These are phyloP conservation scores for Clitocybe nebularis DNA, from an alignment of 1,284 basidiomycete species.

Conservation along the genomic window DNA sequence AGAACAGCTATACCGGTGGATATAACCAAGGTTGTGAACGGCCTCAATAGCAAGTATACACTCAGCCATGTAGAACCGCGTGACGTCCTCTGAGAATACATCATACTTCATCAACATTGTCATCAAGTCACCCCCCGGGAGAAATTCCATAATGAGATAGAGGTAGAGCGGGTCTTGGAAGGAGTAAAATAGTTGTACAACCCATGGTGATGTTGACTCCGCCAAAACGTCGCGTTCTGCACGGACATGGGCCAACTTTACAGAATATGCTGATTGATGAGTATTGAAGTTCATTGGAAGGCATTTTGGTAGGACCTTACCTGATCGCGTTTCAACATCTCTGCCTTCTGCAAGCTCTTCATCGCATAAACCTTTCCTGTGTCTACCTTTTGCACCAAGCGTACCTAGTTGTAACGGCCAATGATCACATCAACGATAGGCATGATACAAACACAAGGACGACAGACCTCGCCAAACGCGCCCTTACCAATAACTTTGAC, in stretches of 20 bases:
- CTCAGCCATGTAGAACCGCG: slow-evolving; percentile 99
- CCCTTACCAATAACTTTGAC: slow-evolving; percentile 99
- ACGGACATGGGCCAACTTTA: slow-evolving; percentile 91
- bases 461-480: slow-evolving; percentile 88
- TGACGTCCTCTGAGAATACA: slow-evolving; percentile 97
- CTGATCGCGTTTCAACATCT: slow-evolving; percentile 99
- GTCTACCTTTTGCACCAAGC: slow-evolving; percentile 94
- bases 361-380: slow-evolving; percentile 99
- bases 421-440: neutral
- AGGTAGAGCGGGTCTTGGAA: slow-evolving; percentile 97
- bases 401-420: slow-evolving; percentile 51
- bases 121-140: slow-evolving; percentile 98
- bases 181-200: slow-evolving; percentile 97
- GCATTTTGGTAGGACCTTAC: slow-evolving; percentile 36
- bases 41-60: slow-evolving; percentile 98
- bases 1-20: slow-evolving; percentile 74
- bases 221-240: slow-evolving; percentile 98
- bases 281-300: neutral
- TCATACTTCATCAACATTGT: slow-evolving; percentile 99
- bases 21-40: slow-evolving; percentile 98
- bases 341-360: slow-evolving; percentile 97
- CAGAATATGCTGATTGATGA: slow-evolving; percentile 3
- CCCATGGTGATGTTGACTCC: slow-evolving; percentile 97
- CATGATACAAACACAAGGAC: neutral
- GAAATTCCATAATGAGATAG: slow-evolving; percentile 98